Evolutionary conservation across 2,329 filamentous ascomycete species (phyloP).

Genomic region (Aspergillus pseudoterreus): DNA sequence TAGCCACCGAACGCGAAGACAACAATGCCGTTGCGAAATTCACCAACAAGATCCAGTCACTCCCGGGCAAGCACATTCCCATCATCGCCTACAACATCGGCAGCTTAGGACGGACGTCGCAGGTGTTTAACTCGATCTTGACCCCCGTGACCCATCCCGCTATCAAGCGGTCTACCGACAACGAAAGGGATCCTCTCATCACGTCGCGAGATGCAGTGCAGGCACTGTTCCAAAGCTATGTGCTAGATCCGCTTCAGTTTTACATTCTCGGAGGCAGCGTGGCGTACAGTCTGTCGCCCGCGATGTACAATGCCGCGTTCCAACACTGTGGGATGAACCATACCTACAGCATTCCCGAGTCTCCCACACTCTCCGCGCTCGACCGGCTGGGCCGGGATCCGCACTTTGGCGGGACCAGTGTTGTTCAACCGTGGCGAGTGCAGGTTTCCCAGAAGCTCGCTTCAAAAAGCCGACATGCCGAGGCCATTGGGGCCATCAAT

Average conservation of each 20-base stretch:
- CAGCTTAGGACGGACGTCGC: constrained; percentile 40
- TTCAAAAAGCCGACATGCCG: constrained; percentile 40
- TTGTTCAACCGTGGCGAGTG: constrained; percentile 44
- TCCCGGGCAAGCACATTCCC: constrained; percentile 28
- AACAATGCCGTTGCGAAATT: constrained; percentile 37
- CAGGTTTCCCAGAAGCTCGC: constrained; percentile 35
- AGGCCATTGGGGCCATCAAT: constrained; percentile 45
- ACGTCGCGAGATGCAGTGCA: constrained; percentile 36
- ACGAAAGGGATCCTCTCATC: constrained; percentile 30
- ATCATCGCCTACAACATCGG: constrained; percentile 42
- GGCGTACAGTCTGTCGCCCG: constrained; percentile 40
- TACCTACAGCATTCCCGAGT: constrained; percentile 36
- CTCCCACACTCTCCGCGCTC: constrained; percentile 33
- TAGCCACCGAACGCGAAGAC: constrained; percentile 34
- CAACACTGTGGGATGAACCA: constrained; percentile 38
- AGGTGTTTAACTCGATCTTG: constrained; percentile 40
- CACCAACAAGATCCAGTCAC: constrained; percentile 30
- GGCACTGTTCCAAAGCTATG: constrained; percentile 39
- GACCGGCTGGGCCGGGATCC: constrained; percentile 36
- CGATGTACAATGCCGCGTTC: constrained; percentile 43
- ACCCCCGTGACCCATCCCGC: constrained; percentile 41
- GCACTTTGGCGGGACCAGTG: constrained; percentile 40
- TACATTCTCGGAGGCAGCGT: constrained; percentile 42
- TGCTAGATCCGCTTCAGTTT: constrained; percentile 41
- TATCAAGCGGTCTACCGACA: constrained; percentile 22